Evolutionary conservation across 352 stramenopile species (phyloP), one percentile per base, ranked within the genome.

Genomic region (Plasmopara viticola): DNA sequence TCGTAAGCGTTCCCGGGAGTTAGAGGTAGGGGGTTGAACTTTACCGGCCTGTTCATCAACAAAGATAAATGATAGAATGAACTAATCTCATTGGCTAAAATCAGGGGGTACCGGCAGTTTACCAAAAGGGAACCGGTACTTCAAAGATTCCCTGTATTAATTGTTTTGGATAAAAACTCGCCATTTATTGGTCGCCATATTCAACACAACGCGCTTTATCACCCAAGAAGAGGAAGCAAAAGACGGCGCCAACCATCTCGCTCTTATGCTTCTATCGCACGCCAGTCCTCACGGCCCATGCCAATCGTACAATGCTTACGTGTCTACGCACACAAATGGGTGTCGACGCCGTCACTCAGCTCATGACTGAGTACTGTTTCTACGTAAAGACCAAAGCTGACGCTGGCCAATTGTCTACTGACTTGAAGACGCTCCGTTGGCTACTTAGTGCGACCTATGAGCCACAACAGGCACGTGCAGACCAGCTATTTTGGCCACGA

Each of bases 391-490:
- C 88, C 14, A 64, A 83, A 51, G 63, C 64, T 2, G 51, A 48
- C 12, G 48, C 60, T 18, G 51, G 64, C 30, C 17, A 66, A 60
- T 66, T 95, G 15, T 75, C 63, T 15, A 31, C 50, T 9, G 70
- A 97, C 20, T 67, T 84, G 41, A 70, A 87, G n/a, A 78, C 64
- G 47, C 74, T 98, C 33, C 83, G 95, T 59, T 99, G 95, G 96
- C 77, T 99, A 37, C 78, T 98, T 15, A 84, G 80, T 49, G 96
- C 98, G 77, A 99, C 96, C 7, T 99, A 98, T 64, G 94, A 98
- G 65, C 83, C 80, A 44, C 74, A 94, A 51, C 68, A 92, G 56
- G 93, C 87, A 31, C 74, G 74, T 13, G 29, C 64, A 5, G 53
- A 65, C 37, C 61, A 68, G 48, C 72, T 76, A 12, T 96, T 94